Percentiles rank a stretch among this genome's conserved stretches.
phyloP scores from a whole-genome alignment of 805 yeast species.

The Spathaspora arborariae region DNA sequence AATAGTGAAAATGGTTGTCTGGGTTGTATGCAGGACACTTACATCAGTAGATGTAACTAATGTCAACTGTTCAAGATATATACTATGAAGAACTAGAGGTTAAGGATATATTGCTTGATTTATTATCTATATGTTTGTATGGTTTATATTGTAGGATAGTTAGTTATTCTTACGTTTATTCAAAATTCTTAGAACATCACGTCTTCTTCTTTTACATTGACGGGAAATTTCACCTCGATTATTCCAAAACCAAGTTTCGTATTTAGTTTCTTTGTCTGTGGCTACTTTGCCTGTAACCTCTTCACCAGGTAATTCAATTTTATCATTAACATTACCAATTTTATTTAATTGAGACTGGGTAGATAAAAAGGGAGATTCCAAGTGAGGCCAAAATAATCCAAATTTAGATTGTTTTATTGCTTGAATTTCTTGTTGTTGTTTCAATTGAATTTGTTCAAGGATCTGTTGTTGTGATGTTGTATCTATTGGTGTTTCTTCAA shows the following conservation, averaged over 20 bases:
- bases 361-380: slow-evolving; percentile 78
- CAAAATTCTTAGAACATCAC: slow-evolving; percentile 64
- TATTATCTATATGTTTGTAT: background rate
- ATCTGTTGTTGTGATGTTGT: slow-evolving; percentile 19
- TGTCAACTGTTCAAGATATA: too few species aligned
- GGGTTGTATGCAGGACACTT: too few species aligned
- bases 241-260: slow-evolving; percentile 79
- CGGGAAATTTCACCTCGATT: slow-evolving; percentile 77
- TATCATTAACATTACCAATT: slow-evolving; percentile 34
- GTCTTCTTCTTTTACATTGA: slow-evolving; percentile 67
- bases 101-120: too few species aligned
- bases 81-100: too few species aligned
- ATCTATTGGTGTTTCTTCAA: slow-evolving; percentile 10
- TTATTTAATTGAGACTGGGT: slow-evolving; percentile 80
- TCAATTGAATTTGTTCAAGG: slow-evolving; percentile 27
- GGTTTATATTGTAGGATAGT: too few species aligned
- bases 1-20: too few species aligned
- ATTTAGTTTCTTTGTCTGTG: slow-evolving; percentile 33
- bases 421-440: slow-evolving; percentile 25
- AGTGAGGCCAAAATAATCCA: slow-evolving; percentile 78
- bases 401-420: slow-evolving; percentile 17
- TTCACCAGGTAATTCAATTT: slow-evolving; percentile 33
- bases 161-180: slow-evolving; percentile 32
- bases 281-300: slow-evolving; percentile 20
- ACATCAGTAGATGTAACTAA: too few species aligned